Conservation (phyloP, 202 grass and related monocot genomes). For the Saccharum hybrid region DNA sequence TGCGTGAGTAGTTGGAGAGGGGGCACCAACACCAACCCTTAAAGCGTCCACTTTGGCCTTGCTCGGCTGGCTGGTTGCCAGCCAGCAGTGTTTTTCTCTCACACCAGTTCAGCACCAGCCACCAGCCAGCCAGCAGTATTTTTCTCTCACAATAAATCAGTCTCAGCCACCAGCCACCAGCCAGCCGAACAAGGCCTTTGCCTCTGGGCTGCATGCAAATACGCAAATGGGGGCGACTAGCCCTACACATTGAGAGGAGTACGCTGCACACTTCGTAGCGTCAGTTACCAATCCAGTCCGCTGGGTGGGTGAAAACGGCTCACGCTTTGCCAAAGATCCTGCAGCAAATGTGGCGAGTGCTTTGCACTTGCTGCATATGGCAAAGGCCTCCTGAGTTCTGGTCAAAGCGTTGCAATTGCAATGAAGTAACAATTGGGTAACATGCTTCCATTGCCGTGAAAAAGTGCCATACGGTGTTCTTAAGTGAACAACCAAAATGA, state of each 20-base stretch:
- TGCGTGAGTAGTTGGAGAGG: conserved; percentile 49
- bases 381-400: conserved; percentile 8
- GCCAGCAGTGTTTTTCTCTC: too few species aligned
- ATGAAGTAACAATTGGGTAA: not conserved
- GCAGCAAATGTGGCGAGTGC: conserved; percentile 17
- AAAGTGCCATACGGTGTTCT: not conserved
- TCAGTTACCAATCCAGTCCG: conserved; percentile 1
- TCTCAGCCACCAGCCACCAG: too few species aligned
- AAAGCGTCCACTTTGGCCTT: too few species aligned
- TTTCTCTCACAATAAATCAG: too few species aligned
- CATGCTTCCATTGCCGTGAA: conserved; percentile 19
- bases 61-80: too few species aligned
- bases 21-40: conserved; percentile 10
- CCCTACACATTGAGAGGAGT: conserved; percentile 56
- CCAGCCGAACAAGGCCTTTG: too few species aligned
- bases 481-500: not conserved
- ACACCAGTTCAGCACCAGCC: too few species aligned
- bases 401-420: not conserved
- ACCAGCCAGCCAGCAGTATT: too few species aligned
- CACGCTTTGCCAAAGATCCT: conserved; percentile 15
- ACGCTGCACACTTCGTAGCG: conserved; percentile 42
- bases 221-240: not conserved
- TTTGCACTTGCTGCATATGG: conserved; percentile 6
- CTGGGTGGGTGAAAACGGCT: conserved; percentile 3
- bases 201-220: too few species aligned